These are phyloP conservation scores for Phanerochaete carnosa DNA, from an alignment of 768 basidiomycete genomes.

Conservation along the genomic window DNA sequence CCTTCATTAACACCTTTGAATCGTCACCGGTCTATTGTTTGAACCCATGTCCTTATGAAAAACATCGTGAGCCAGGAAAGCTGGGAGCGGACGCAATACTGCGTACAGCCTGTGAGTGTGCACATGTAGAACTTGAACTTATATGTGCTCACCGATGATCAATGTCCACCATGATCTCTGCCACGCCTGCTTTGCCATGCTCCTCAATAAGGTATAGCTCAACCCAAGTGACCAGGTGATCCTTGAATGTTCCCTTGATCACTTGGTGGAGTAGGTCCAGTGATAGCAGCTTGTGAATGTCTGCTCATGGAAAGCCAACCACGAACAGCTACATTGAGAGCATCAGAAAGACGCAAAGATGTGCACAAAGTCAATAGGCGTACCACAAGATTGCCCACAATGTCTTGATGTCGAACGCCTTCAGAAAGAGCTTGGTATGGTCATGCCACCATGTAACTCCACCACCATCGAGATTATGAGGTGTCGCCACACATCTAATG, in stretches of 20 bases:
- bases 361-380: background rate
- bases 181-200: slow-evolving; percentile 13
- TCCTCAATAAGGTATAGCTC: slow-evolving; percentile 14
- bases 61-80: slow-evolving; percentile 15
- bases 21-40: slow-evolving; percentile 23
- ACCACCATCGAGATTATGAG: background rate
- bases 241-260: slow-evolving; percentile 33
- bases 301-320: slow-evolving; percentile 26
- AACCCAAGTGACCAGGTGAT: slow-evolving; percentile 34
- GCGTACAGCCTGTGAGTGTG: background rate
- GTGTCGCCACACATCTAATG: slow-evolving; percentile 5
- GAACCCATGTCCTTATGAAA: slow-evolving; percentile 18
- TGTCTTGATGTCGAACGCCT: slow-evolving; percentile 4
- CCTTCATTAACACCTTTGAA: slow-evolving; percentile 23
- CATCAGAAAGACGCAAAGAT: background rate
- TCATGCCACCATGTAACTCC: background rate
- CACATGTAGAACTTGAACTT: background rate
- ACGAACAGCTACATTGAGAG: slow-evolving; percentile 28
- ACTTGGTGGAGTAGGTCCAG: slow-evolving; percentile 31
- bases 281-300: slow-evolving; percentile 29
- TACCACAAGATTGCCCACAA: slow-evolving; percentile 14
- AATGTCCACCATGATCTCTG: slow-evolving; percentile 27
- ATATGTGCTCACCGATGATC: slow-evolving; percentile 21
- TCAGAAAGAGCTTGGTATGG: slow-evolving; percentile 8
- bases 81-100: slow-evolving; percentile 20